phyloP scores from a whole-genome alignment of 805 yeast species.

The Cyberlindnera amylophila region DNA sequence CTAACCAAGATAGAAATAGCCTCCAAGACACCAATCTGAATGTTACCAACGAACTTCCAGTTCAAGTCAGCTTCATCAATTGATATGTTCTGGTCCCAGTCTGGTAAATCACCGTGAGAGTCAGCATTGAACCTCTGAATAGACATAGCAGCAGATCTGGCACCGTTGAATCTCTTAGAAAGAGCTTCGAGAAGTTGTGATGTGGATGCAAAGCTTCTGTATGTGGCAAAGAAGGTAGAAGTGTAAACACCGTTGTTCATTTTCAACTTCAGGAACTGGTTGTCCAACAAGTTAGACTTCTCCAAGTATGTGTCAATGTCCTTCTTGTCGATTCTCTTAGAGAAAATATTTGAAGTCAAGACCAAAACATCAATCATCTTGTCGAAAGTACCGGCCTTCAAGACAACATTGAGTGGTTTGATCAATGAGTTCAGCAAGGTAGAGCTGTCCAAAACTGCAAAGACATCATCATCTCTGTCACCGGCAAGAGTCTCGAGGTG shows the following conservation, averaged over 20 bases:
- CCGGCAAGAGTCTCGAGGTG: not conserved
- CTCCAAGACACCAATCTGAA: slow-evolving; percentile 79
- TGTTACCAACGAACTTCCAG: slow-evolving; percentile 65
- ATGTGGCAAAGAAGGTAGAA: slow-evolving; percentile 65
- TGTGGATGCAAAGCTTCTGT: slow-evolving; percentile 63
- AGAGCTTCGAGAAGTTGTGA: slow-evolving; percentile 47
- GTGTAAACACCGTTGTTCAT: slow-evolving; percentile 66
- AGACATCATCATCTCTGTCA: slow-evolving; percentile 29
- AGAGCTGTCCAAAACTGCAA: slow-evolving; percentile 30
- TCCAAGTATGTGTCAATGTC: slow-evolving; percentile 41
- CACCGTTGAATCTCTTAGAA: slow-evolving; percentile 54
- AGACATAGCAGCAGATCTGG: slow-evolving; percentile 57
- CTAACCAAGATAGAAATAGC: slow-evolving; percentile 67
- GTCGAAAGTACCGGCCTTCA: slow-evolving; percentile 70
- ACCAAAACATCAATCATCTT: slow-evolving; percentile 77
- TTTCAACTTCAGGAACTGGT: slow-evolving; percentile 41
- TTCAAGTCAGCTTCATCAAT: slow-evolving; percentile 48
- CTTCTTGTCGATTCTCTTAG: slow-evolving; percentile 36
- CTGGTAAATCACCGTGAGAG: slow-evolving; percentile 40
- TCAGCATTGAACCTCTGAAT: slow-evolving; percentile 34
- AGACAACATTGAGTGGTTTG: slow-evolving; percentile 41
- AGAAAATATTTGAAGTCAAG: slow-evolving; percentile 60
- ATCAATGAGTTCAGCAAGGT: slow-evolving; percentile 23
- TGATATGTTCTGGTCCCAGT: slow-evolving; percentile 46
- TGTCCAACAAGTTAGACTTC: slow-evolving; percentile 33